phyloP scores from a whole-genome alignment of 2,329 filamentous ascomycete genomes.

The Torrubiellomyces zombiae region DNA sequence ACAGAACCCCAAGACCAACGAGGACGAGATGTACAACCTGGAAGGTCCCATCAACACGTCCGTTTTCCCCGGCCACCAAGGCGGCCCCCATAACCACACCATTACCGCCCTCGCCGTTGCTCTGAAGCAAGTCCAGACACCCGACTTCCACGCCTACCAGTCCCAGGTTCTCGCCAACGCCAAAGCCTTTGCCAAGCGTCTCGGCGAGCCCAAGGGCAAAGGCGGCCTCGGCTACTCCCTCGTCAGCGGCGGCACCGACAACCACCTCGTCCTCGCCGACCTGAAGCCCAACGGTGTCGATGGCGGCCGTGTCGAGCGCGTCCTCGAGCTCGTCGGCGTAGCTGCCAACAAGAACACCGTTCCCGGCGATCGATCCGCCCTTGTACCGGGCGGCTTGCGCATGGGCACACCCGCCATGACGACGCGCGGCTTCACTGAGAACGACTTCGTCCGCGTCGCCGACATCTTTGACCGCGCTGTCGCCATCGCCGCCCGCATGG shows the following conservation, averaged over 20 bases:
- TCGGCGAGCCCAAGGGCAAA: slow-evolving; percentile 52
- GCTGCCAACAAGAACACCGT: slow-evolving; percentile 99
- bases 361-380: slow-evolving; percentile 81
- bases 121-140: slow-evolving; percentile 77
- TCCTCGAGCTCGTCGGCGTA: slow-evolving; percentile 82
- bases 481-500: slow-evolving; percentile 58
- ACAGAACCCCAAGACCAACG: slow-evolving; percentile 70
- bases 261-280: slow-evolving; percentile 87
- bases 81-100: slow-evolving; percentile 96
- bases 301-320: slow-evolving; percentile 74
- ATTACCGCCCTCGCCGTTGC: slow-evolving; percentile 92
- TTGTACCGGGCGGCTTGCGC: slow-evolving; percentile 82
- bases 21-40: slow-evolving; percentile 75
- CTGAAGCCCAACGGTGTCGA: slow-evolving; percentile 80
- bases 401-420: slow-evolving; percentile 98
- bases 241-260: slow-evolving; percentile 89
- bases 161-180: slow-evolving; percentile 79
- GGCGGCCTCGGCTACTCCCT: slow-evolving; percentile 73
- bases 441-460: slow-evolving; percentile 75
- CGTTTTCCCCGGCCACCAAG: slow-evolving; percentile 96
- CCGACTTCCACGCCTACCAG: slow-evolving; percentile 89
- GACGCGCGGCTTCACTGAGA: slow-evolving; percentile 75
- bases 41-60: slow-evolving; percentile 89
- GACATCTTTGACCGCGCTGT: slow-evolving; percentile 76
- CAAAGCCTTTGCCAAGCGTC: slow-evolving; percentile 60